Conservation (phyloP, 306 rosid genomes). For the peach (Prunus persica) region DNA sequence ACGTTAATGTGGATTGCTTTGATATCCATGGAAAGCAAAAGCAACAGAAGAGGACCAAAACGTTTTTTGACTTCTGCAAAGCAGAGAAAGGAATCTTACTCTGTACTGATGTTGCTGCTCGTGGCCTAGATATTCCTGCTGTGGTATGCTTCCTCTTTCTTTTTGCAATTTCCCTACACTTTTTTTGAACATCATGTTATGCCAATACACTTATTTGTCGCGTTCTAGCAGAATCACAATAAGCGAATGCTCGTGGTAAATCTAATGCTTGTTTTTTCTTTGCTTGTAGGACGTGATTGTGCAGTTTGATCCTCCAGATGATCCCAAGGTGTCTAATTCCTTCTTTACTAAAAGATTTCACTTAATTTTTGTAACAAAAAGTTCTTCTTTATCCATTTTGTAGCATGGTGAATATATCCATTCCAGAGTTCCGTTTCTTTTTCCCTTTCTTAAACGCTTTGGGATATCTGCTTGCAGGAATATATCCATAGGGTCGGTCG, state of each 20-base stretch:
- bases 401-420: neutral
- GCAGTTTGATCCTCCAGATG: conserved; percentile 99
- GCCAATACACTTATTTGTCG: neutral
- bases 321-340: conserved; percentile 65
- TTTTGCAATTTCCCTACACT: conserved; percentile 1
- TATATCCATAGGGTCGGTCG: conserved; percentile 97
- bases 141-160: neutral
- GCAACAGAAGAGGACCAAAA: conserved; percentile 75
- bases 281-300: conserved; percentile 88
- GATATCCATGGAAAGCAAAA: conserved; percentile 96
- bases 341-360: neutral
- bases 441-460: no score
- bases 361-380: neutral
- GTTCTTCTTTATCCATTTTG: conserved; percentile 13
- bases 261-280: neutral
- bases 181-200: neutral
- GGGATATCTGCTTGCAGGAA: conserved; percentile 52
- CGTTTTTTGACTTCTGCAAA: conserved; percentile 72
- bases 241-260: conserved; percentile 1
- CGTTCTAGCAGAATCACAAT: neutral
- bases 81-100: conserved; percentile 91
- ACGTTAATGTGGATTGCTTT: conserved; percentile 59
- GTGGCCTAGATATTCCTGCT: conserved; percentile 86
- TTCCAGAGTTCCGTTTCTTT: no score
- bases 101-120: conserved; percentile 98